Percentiles rank a stretch among this genome's conserved stretches.
Conservation (phyloP, 2,329 filamentous ascomycete species). For the Paracamarosporium sp. region DNA sequence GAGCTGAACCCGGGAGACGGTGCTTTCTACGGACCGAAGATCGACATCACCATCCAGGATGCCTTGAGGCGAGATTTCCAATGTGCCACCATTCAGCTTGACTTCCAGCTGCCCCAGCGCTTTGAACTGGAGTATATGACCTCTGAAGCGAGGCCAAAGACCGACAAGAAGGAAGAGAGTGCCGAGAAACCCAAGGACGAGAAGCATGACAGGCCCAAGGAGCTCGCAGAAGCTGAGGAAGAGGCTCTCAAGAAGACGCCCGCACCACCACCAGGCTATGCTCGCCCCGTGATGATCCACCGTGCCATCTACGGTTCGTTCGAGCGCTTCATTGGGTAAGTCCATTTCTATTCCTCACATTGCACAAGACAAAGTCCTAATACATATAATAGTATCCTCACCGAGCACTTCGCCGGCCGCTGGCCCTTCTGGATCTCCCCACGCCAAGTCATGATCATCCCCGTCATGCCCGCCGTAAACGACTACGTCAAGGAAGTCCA, state of each 20-base stretch:
- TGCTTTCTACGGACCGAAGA: constrained; percentile 98
- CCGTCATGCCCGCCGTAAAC: constrained; percentile 74
- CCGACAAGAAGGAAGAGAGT: constrained; percentile 52
- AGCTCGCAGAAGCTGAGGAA: constrained; percentile 30
- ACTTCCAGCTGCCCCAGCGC: constrained; percentile 84
- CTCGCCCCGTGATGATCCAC: constrained; percentile 85
- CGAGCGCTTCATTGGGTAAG: constrained; percentile 68
- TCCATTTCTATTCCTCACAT: background rate
- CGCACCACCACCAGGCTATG: constrained; percentile 60
- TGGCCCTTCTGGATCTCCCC: constrained; percentile 91
- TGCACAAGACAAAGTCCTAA: constrained; percentile 16
- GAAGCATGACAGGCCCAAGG: constrained; percentile 25
- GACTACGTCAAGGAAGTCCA: constrained; percentile 79
- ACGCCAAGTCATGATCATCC: constrained; percentile 80
- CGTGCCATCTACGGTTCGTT: constrained; percentile 79
- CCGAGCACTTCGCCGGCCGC: constrained; percentile 84
- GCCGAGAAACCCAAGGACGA: constrained; percentile 47
- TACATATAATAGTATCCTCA: constrained; percentile 62
- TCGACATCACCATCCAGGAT: constrained; percentile 94
- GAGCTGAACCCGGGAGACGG: constrained; percentile 93
- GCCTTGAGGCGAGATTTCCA: constrained; percentile 84
- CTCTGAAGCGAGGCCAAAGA: constrained; percentile 61
- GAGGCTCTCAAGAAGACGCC: constrained; percentile 33
- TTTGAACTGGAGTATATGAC: constrained; percentile 90
- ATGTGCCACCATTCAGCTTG: constrained; percentile 92